phyloP scores from a whole-genome alignment of 768 basidiomycete genomes.

The Lanmaoa pseudosensibilis region DNA sequence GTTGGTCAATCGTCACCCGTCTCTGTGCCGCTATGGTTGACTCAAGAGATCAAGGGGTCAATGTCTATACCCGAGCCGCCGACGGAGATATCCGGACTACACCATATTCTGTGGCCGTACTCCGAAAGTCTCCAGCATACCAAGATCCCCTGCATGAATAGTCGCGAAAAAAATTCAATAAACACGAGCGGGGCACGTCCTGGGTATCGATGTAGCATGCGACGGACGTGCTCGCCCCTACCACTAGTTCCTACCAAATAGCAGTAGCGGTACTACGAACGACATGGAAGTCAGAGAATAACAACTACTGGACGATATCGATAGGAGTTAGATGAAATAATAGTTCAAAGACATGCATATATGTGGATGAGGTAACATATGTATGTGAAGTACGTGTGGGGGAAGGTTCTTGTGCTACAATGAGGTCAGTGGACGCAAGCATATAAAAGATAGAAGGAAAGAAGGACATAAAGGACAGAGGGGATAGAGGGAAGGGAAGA shows the following conservation, averaged over 20 bases:
- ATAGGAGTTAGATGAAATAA: not conserved
- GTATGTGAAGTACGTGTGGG: slow-evolving; percentile 7
- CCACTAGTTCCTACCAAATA: not conserved
- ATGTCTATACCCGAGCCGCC: no score
- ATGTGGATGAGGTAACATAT: slow-evolving; percentile 10
- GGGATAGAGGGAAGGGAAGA: not conserved
- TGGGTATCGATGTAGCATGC: not conserved
- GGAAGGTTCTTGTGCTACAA: slow-evolving; percentile 11
- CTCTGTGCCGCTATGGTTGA: no score
- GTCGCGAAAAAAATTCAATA: not conserved
- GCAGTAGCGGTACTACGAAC: not conserved
- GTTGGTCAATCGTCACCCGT: no score
- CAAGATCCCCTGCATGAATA: not conserved
- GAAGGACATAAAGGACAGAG: not conserved
- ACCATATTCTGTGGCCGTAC: no score
- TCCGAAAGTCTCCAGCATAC: no score
- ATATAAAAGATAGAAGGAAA: no score
- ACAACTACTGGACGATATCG: not conserved
- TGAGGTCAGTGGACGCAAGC: not conserved
- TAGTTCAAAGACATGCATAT: slow-evolving; percentile 5
- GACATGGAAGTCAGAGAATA: not conserved
- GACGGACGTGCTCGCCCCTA: not conserved
- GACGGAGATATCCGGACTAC: no score
- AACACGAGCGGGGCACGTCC: not conserved
- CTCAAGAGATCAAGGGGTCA: no score